Evolutionary conservation across 805 yeast species (phyloP), one percentile per base, ranked within the genome.

Genomic region (Candida ortonii): DNA sequence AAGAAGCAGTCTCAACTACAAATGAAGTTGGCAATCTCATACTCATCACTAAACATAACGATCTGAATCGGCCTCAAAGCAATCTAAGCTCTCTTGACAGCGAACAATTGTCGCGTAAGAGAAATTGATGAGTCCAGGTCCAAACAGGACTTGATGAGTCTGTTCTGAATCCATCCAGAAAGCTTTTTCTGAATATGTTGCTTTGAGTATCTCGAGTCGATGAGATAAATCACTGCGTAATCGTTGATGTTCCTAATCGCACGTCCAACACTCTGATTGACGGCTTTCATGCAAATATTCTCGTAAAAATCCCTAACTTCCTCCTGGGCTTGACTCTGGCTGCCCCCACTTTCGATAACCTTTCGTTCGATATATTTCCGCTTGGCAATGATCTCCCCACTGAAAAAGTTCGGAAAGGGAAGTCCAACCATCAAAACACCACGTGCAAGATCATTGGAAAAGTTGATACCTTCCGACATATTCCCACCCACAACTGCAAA

Each of bases 401-500:
- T 80, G 49, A 71, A 73, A 0, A 82, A 72, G 56, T 88, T 90
- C 0, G 97, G 97, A 49, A 73, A 90, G 2, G 97, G 97, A 24
- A 90, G 56, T 0, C 97, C 97, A 9, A 86, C 67, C 83, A 90
- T 81, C 2, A 85, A 64, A 0, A 90, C 89, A 0, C 85, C 88
- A 38, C 97, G 67, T 1, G 96, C 96, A n/a, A 90, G 61, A 24
- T 81, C 78, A 51, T 88, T 90, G 8, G 89, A 75, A 55, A 90
- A 89, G 53, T 89, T 89, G 26, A 89, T 90, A 5, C 97, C 97
- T 57, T 89, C 97, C 0, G 95, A 85, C 62, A 89, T 68, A 51
- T 82, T 82, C 0, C 97, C 97, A 2, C 96, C 96, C 11, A 90
- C 95, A 1, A 90, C 95, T 0, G 96, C 78, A 18, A 90, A 64